A percentile compares a stretch with the other conserved stretches of the same genome.
Evolutionary conservation across 2,329 filamentous ascomycete species (phyloP).

Genomic region (Cercospora nicotianae): DNA sequence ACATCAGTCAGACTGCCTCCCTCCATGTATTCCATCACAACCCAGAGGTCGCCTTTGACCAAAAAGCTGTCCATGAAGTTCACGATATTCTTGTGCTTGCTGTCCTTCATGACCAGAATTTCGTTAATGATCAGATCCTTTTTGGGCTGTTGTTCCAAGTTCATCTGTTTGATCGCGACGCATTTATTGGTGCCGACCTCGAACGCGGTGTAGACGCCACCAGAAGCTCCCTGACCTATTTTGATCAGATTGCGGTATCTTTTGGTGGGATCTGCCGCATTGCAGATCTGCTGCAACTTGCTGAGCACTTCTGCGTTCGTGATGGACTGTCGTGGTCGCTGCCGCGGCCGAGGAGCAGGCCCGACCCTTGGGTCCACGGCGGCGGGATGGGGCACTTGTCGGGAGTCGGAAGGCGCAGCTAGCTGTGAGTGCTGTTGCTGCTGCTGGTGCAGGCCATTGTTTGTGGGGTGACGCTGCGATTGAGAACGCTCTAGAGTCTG

Average conservation of each 20-base stretch:
- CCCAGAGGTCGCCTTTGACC: conserved; percentile 88
- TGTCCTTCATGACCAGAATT: conserved; percentile 98
- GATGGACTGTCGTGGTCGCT: conserved; percentile 71
- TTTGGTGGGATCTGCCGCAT: conserved; percentile 80
- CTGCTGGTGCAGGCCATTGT: conserved; percentile 45
- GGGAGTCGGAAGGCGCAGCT: conserved; percentile 29
- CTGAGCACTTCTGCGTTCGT: conserved; percentile 74
- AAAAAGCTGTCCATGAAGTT: conserved; percentile 99
- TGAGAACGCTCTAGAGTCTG: conserved; percentile 65
- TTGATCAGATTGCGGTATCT: conserved; percentile 87
- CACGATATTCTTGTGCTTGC: conserved; percentile 96
- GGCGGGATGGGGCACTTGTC: conserved; percentile 37
- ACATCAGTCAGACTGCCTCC: conserved; percentile 96
- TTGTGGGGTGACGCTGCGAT: conserved; percentile 62
- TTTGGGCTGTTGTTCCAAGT: conserved; percentile 95
- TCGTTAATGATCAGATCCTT: conserved; percentile 99
- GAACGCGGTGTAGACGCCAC: conserved; percentile 90
- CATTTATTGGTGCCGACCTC: conserved; percentile 80
- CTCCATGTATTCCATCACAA: conserved; percentile 99
- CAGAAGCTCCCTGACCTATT: conserved; percentile 95
- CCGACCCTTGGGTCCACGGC: conserved; percentile 51
- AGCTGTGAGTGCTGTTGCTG: conserved; percentile 49
- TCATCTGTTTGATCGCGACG: conserved; percentile 99
- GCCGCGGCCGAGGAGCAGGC: conserved; percentile 68
- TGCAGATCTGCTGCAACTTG: conserved; percentile 85